A percentile compares a stretch with the other conserved stretches of the same genome.
Evolutionary conservation across 768 basidiomycete genomes (phyloP).

Genomic region (Calocybe cyanea): DNA sequence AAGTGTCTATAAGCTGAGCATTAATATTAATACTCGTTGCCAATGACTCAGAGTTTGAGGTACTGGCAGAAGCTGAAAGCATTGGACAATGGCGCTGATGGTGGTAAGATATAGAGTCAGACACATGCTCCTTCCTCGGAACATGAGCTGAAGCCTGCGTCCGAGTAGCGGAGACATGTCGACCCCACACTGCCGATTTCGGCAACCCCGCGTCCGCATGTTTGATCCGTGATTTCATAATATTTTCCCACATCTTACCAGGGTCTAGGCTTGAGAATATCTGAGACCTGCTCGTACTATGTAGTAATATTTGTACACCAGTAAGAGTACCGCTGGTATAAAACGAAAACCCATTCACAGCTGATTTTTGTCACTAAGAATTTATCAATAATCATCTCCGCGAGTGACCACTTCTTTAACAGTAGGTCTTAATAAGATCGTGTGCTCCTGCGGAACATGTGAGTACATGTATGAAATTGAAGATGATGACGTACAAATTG

Average conservation of each 20-base stretch:
- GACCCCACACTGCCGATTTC: too few relatives aligned
- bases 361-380: too few relatives aligned
- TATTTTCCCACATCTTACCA: neutral
- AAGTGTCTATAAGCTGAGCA: constrained; percentile 26
- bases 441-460: constrained; percentile 61
- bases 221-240: neutral
- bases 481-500: constrained; percentile 63
- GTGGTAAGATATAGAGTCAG: neutral
- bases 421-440: constrained; percentile 79
- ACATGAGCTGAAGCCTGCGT: constrained; percentile 4
- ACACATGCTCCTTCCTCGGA: constrained; percentile 12
- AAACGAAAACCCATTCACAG: too few relatives aligned
- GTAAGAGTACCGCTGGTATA: neutral
- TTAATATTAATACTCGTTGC: constrained; percentile 12
- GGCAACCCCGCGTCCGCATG: too few relatives aligned
- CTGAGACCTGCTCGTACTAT: constrained; percentile 3
- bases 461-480: constrained; percentile 1
- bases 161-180: neutral
- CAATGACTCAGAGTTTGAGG: constrained; percentile 7
- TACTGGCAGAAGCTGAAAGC: constrained; percentile 18
- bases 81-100: constrained; percentile 2
- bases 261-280: neutral
- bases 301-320: neutral
- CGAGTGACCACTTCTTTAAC: constrained; percentile 82
- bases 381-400: constrained; percentile 70